These are phyloP conservation scores for Botrytis hyacinthi DNA, from an alignment of 2,329 filamentous ascomycete genomes.

Conservation along the genomic window DNA sequence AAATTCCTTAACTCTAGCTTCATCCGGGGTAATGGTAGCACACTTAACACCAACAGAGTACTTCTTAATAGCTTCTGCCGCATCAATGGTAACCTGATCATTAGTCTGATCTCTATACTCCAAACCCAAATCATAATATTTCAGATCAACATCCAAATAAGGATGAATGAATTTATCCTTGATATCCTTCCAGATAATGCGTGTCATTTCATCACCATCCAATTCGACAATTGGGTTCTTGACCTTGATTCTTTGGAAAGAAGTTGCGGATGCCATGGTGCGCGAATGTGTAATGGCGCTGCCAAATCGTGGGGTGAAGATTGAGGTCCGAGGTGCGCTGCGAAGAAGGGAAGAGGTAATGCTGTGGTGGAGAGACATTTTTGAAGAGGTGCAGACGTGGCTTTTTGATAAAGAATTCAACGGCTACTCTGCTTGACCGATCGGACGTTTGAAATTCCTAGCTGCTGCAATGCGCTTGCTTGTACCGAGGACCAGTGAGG, in stretches of 20 bases:
- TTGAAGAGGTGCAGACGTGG: background rate
- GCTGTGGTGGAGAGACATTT: slow-evolving; percentile 15
- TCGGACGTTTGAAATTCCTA: background rate
- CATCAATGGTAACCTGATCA: slow-evolving; percentile 92
- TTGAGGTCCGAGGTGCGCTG: slow-evolving; percentile 6
- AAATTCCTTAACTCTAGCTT: slow-evolving; percentile 95
- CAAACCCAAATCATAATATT: slow-evolving; percentile 94
- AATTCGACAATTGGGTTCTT: slow-evolving; percentile 98
- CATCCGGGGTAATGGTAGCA: slow-evolving; percentile 97
- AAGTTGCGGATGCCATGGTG: slow-evolving; percentile 52
- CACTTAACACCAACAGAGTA: slow-evolving; percentile 99
- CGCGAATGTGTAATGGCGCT: slow-evolving; percentile 40
- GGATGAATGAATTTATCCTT: slow-evolving; percentile 98
- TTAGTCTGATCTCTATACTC: slow-evolving; percentile 94
- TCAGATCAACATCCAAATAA: slow-evolving; percentile 95
- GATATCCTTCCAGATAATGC: slow-evolving; percentile 98
- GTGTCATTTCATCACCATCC: slow-evolving; percentile 94
- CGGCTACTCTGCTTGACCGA: background rate
- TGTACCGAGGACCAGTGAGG: slow-evolving; percentile 10
- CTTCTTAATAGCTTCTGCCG: slow-evolving; percentile 97
- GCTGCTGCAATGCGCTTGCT: slow-evolving; percentile 12
- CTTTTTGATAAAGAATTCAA: background rate
- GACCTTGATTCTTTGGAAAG: slow-evolving; percentile 89
- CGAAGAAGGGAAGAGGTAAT: slow-evolving; percentile 9
- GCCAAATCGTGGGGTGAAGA: slow-evolving; percentile 25